Base-by-base conservation (phyloP, 1,284 basidiomycete genomes). In the Salmacisia buchloeana region DNA sequence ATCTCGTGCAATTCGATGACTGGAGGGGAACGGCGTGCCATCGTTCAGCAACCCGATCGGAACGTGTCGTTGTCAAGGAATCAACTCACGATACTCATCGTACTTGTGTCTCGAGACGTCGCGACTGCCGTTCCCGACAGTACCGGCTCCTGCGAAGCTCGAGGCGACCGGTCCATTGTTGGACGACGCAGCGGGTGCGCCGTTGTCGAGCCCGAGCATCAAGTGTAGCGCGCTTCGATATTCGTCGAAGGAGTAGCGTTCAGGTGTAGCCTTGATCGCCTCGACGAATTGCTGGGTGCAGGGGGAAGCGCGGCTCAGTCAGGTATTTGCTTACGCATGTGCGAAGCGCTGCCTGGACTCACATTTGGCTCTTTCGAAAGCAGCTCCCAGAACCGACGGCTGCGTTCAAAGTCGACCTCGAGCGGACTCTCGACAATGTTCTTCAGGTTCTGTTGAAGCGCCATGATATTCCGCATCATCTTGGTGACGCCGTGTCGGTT, bases 371-470 rank as follows among this genome's bases (percentile, higher is more conserved):
- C 84, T 12, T 85, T 74, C 45, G 83, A 84, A 77, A 90, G 94
- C 60, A 96, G 79, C 12, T 87, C 84, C 82, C 91, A 97, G 80
- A 92, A 96, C 52, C 83, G 84, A 70, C 89, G 87, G 3, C 87
- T 89, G 23, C 86, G 84, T 60, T 89, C 86, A 66, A 97, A 88
- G 66, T 89, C 86, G 4, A 86, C 85, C 63, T 86, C 84, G 27
- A 84, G 83, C 31, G 69, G 69, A 29, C 64, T 36, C 27, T 63
- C 62, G 41, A 69, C 67, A 38, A 79, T 72, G 63, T 78, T 78
- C 76, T 92, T 91, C 70, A 97, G 85, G 72, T 91, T 90, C 79
- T 98, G 94, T 78, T 96, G 93, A 27, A 98, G 84, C 13, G 94
- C 90, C 27, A 93, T 83, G 52, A 97, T 89, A 80, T 97, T 96